Conservation (phyloP, 345 rosid species). For the Gossypioides kirkii region DNA sequence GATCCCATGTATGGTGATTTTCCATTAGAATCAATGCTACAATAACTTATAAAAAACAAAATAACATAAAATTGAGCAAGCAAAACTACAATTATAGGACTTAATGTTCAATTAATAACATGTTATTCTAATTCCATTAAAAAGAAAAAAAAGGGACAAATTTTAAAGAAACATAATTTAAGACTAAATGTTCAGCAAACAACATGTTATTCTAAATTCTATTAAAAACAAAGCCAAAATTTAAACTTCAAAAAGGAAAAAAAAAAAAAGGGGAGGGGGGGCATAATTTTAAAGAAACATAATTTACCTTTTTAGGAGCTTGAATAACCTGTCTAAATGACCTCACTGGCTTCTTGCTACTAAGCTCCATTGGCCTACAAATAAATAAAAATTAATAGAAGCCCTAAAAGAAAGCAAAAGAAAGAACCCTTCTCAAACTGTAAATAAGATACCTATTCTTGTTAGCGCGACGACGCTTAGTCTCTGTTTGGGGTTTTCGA, state of each 20-base stretch:
- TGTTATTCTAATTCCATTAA: background rate
- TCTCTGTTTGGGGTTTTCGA: constrained; percentile 31
- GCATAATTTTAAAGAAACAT: background rate
- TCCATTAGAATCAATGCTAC: background rate
- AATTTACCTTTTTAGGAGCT: constrained; percentile 64
- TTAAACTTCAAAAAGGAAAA: too few relatives aligned
- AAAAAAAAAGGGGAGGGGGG: too few relatives aligned
- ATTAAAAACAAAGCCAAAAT: background rate
- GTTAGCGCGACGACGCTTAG: constrained; percentile 52
- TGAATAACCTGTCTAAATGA: constrained; percentile 71
- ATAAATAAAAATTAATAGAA: background rate
- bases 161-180: constrained; percentile 12
- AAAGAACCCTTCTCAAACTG: background rate
- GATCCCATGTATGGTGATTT: background rate
- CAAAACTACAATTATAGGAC: background rate
- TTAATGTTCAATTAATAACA: background rate
- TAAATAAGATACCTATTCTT: constrained; percentile 49
- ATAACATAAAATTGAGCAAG: background rate
- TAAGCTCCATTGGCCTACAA: constrained; percentile 66
- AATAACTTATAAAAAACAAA: background rate
- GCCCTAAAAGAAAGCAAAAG: background rate
- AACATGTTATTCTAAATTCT: background rate
- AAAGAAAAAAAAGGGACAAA: background rate
- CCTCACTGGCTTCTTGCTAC: constrained; percentile 73
- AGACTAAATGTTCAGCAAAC: background rate